These are phyloP conservation scores for Citrus maxima DNA, from an alignment of 345 rosid genomes.

Conservation along the genomic window DNA sequence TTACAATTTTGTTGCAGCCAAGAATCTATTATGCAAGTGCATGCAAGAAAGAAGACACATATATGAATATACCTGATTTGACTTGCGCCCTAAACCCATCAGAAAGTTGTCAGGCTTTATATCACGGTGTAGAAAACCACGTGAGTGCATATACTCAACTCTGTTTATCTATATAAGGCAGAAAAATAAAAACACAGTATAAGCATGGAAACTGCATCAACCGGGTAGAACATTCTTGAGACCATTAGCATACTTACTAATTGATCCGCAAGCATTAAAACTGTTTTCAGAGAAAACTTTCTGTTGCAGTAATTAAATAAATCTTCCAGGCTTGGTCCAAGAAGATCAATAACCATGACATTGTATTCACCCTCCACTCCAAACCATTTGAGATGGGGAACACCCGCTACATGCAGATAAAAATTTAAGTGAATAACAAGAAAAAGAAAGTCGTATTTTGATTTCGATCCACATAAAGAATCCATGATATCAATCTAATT, in stretches of 20 bases:
- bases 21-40: neutral
- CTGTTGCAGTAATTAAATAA: slow-evolving; percentile 84
- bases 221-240: neutral
- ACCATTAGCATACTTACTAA: slow-evolving; percentile 45
- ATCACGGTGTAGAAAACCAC: slow-evolving; percentile 93
- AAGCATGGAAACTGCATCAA: slow-evolving; percentile 8
- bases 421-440: slow-evolving; percentile 1
- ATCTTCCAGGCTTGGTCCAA: slow-evolving; percentile 93
- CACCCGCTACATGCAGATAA: slow-evolving; percentile 50
- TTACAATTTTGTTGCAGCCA: neutral
- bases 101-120: slow-evolving; percentile 90
- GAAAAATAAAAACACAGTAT: neutral
- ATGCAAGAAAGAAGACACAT: neutral
- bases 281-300: slow-evolving; percentile 76
- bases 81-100: slow-evolving; percentile 93
- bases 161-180: slow-evolving; percentile 57
- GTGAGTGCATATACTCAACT: slow-evolving; percentile 84
- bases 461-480: neutral
- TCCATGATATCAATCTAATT: neutral
- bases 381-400: slow-evolving; percentile 91
- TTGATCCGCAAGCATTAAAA: slow-evolving; percentile 90
- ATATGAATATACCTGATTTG: slow-evolving; percentile 63
- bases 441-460: neutral
- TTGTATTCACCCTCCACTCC: slow-evolving; percentile 86
- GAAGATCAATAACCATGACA: slow-evolving; percentile 90